These are phyloP conservation scores for Eucalyptus tenuipes DNA, from an alignment of 345 rosid genomes.

Conservation along the genomic window DNA sequence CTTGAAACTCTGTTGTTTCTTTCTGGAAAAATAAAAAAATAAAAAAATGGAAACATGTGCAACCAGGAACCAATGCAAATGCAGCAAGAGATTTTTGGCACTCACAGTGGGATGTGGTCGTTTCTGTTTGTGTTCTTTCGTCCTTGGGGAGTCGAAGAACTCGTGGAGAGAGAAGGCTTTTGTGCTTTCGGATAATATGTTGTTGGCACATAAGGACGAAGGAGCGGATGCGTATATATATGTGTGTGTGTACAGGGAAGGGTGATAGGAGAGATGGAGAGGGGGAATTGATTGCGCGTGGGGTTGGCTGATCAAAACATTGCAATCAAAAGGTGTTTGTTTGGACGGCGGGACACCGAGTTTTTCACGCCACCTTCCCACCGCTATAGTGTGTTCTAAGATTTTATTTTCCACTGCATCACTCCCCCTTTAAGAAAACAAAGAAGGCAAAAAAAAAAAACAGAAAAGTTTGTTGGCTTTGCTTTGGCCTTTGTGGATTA, in stretches of 20 bases:
- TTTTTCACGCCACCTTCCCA: constrained; percentile 55
- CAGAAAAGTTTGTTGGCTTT: not conserved
- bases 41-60: not conserved
- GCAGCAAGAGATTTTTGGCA: not conserved
- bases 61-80: not conserved
- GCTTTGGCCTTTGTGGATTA: not conserved
- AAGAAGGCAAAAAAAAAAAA: not conserved
- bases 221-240: not conserved
- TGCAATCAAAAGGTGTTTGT: constrained; percentile 33
- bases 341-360: constrained; percentile 85
- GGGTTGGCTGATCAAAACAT: constrained; percentile 26
- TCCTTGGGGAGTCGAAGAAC: not conserved
- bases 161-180: not conserved
- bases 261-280: not conserved
- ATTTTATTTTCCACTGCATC: not conserved
- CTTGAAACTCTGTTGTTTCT: not conserved
- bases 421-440: not conserved
- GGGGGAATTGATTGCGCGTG: constrained; percentile 81
- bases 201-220: not conserved
- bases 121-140: not conserved
- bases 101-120: not conserved
- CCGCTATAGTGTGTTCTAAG: constrained; percentile 40
- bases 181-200: not conserved
- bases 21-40: not conserved
- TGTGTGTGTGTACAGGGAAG: not conserved